Evolutionary conservation across 257 asterid genomes (phyloP).

Genomic region (Solanum clarkiae): DNA sequence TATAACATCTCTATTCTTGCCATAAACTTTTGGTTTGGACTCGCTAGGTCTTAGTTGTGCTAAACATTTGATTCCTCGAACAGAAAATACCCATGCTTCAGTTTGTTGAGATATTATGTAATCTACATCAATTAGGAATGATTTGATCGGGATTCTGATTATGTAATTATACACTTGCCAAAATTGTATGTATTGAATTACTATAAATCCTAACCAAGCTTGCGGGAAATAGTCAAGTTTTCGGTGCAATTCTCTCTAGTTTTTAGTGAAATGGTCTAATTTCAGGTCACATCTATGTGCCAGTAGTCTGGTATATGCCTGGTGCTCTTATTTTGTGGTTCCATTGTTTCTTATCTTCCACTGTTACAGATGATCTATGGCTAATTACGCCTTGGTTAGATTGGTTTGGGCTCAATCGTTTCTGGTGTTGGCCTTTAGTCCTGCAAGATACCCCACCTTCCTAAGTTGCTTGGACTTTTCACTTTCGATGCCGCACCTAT

Average conservation of each 20-base stretch:
- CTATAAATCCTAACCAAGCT: neutral
- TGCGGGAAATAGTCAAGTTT: neutral
- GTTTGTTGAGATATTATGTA: neutral
- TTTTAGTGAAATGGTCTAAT: neutral
- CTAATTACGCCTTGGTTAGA: neutral
- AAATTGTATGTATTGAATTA: neutral
- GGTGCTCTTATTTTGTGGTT: neutral
- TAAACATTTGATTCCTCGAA: neutral
- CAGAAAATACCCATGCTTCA: neutral
- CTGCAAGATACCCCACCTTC: neutral
- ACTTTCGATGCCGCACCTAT: no score
- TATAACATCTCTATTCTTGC: neutral
- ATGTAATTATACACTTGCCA: neutral
- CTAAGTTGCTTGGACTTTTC: no score
- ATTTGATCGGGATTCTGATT: neutral
- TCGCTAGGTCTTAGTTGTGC: neutral
- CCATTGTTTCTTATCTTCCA: neutral
- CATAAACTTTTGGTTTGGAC: neutral
- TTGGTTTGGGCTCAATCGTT: neutral
- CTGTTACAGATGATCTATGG: neutral
- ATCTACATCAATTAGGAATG: neutral
- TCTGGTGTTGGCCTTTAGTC: neutral
- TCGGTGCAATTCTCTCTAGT: neutral
- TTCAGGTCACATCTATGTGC: neutral
- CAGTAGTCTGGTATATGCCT: neutral